A percentile compares a stretch with the other conserved stretches of the same genome.
These are phyloP conservation scores for Microbotryomycetes sp. DNA, from an alignment of 1,284 basidiomycete genomes.

Conservation along the genomic window DNA sequence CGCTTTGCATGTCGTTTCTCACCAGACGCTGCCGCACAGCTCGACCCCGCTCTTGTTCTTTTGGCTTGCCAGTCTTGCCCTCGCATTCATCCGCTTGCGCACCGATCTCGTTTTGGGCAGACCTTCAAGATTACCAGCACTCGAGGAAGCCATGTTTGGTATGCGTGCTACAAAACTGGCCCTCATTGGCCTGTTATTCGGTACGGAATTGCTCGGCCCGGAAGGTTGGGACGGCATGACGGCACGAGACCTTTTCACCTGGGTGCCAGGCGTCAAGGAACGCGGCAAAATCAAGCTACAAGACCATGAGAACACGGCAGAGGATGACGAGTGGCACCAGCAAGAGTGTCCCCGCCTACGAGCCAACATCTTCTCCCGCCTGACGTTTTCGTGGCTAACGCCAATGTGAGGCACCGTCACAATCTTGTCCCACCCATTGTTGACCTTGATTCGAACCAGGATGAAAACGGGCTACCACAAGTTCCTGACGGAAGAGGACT, in stretches of 20 bases:
- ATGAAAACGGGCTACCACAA: constrained; percentile 38
- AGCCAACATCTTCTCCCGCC: constrained; percentile 62
- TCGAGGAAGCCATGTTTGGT: constrained; percentile 43
- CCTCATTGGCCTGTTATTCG: constrained; percentile 55
- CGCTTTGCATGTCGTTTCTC: constrained; percentile 18
- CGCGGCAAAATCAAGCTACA: constrained; percentile 37
- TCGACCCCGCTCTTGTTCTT: constrained; percentile 72
- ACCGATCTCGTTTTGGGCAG: constrained; percentile 46
- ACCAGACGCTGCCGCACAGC: constrained; percentile 43
- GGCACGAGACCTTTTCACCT: constrained; percentile 20
- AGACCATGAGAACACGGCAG: constrained; percentile 18
- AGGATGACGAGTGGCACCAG: constrained; percentile 42
- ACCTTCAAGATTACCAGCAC: constrained; percentile 32
- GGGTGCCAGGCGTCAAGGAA: constrained; percentile 38
- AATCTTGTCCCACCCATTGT: constrained; percentile 36
- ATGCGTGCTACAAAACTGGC: constrained; percentile 49
- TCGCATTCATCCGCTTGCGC: constrained; percentile 55
- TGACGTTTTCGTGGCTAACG: constrained; percentile 74
- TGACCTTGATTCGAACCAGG: constrained; percentile 36
- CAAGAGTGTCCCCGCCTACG: constrained; percentile 64
- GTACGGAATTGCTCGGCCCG: constrained; percentile 63
- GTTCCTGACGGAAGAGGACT: constrained; percentile 41
- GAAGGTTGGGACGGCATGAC: constrained; percentile 43
- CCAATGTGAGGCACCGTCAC: constrained; percentile 51
- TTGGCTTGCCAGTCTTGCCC: constrained; percentile 64